Base-by-base conservation (phyloP, 345 rosid species). In the Salix dunnii region DNA sequence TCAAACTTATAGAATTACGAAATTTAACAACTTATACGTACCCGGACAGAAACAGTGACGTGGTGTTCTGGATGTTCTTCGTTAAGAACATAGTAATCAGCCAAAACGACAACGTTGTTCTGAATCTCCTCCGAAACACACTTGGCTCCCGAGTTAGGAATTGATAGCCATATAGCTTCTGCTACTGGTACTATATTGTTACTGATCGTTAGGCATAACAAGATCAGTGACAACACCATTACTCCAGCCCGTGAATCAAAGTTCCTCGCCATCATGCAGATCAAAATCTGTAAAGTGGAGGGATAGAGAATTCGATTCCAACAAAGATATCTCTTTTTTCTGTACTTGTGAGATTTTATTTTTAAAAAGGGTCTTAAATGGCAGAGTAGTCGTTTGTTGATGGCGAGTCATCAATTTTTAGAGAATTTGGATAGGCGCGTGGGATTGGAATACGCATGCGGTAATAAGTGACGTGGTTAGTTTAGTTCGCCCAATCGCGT, bases 61-160 rank as follows among this genome's bases (percentile, higher is more conserved):
- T 74, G 69, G 46, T 82, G 71, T 38, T 86, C 85, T 20, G 90
- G 91, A 35, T 86, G 78, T 1, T 82, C 87, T 60, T 91, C 96
- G 73, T 89, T 91, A 78, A 94, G 83, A 67, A 91, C 90, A 77
- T 85, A 84, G 81, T 90, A 94, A 84, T 92, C 92, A 46, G 93
- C 91, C 77, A 94, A 79, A 69, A 94, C 97, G 70, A 94, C 91
- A 35, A 91, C 92, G 93, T 87, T 85, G 86, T 70, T 85, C 49
- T 90, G 94, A 81, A 94, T 92, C 87, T 92, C 97, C 93, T 94
- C 98, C 21, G 97, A 94, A 20, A 94, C 85, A 60, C 98, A 94
- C 93, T 94, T 94, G 61, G 94, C 88, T 63, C 97, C 98, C 23
- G 94, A 38, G 82, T 88, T 68, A 30, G 98, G 97, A 80, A 94